Base-by-base conservation (phyloP, 2,329 filamentous ascomycete species). In the Rutstroemia sydowiana region DNA sequence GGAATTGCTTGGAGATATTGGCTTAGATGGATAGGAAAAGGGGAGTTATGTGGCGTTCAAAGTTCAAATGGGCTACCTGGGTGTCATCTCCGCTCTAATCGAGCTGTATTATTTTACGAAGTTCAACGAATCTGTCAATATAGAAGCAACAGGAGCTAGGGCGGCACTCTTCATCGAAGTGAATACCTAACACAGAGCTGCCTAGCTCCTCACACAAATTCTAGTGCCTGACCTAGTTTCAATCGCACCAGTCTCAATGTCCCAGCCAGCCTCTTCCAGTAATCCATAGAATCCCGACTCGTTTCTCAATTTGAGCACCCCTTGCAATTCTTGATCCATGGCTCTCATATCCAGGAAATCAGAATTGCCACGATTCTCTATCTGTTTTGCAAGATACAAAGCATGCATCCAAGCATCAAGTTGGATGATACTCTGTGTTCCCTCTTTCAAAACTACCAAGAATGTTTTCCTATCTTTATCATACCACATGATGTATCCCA, bases 391-490 rank as follows among this genome's bases (percentile, higher is more conserved):
- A 54, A 48, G 84, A 8, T 31, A 37, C 21, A 52, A 64, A 9
- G 78, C 80, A 63, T 84, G 81, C 60, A 74, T 74, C 81, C 82
- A 86, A 26, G 79, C 81, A 59, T 75, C 75, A 7, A 86, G 66
- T 55, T 84, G 76, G 18, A 74, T 69, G 20, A 61, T 62, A 11
- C 77, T 65, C 2, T 69, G 69, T 18, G 74, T 76, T 2, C 69
- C 73, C 49, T 77, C 73, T 66, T 88, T 88, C 42, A 92, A 66
- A 10, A 84, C 75, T 56, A 91, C 83, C 37, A 68, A 62, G 53
- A 74, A 73, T 34, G 70, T 74, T 52, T 72, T 69, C 6, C 68
- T 69, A 21, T 60, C 64, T 37, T 65, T 64, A 59, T 74, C 71
- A 48, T 76, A 74, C 71, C 78, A 83, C 56, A 91, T 71, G 23